Evolutionary conservation across 2,329 filamentous ascomycete genomes (phyloP).

Genomic region (Fusarium equiseti): DNA sequence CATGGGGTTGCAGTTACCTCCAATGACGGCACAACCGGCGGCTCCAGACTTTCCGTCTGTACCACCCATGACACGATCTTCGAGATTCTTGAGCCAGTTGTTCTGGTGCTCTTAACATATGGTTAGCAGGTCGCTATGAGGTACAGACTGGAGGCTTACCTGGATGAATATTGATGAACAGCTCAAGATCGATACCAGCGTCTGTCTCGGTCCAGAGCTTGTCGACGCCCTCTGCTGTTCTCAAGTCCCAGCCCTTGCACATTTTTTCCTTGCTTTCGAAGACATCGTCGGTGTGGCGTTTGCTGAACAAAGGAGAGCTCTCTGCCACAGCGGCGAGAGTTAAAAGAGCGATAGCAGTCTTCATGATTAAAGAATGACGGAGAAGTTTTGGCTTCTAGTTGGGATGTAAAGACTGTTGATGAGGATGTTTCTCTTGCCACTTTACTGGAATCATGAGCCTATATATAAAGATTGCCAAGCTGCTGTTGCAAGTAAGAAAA

Average conservation of each 20-base stretch:
- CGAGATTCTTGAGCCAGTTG: constrained; percentile 18
- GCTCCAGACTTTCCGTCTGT: constrained; percentile 18
- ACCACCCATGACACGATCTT: neutral
- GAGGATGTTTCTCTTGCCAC: neutral
- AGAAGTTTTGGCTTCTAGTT: too few relatives aligned
- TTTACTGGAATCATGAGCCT: too few relatives aligned
- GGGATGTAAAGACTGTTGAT: neutral
- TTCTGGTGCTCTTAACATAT: neutral
- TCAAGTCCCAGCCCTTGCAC: constrained; percentile 22
- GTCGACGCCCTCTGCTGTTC: constrained; percentile 10
- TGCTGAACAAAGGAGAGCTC: neutral
- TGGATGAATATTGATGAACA: constrained; percentile 21
- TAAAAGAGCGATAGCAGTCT: constrained; percentile 7
- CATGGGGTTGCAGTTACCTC: constrained; percentile 1
- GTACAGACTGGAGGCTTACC: neutral
- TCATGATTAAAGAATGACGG: neutral
- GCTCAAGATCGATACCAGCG: constrained; percentile 1
- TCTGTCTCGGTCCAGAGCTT: constrained; percentile 22
- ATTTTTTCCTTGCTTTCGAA: constrained; percentile 1
- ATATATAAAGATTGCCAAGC: neutral
- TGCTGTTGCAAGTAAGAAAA: too few relatives aligned
- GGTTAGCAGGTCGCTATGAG: fast-evolving
- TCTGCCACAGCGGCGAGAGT: neutral
- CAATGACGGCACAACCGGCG: neutral
- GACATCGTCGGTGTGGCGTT: neutral